A percentile compares a stretch with the other conserved stretches of the same genome.
Evolutionary conservation across 352 stramenopile genomes (phyloP).

Genomic region (Saprolegnia parasitica): DNA sequence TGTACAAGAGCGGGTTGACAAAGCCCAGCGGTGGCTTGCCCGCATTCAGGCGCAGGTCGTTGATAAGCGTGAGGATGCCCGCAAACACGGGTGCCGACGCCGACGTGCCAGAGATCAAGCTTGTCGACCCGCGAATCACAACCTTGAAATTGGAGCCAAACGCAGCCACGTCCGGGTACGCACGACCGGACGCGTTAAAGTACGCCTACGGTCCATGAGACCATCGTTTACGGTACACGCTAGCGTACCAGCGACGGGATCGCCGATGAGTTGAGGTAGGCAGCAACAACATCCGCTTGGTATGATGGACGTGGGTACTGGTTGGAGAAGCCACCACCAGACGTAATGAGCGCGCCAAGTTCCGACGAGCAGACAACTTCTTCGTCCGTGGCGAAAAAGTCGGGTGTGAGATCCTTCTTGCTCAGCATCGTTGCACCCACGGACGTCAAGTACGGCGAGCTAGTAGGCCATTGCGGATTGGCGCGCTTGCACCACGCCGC

Average conservation of each 20-base stretch:
- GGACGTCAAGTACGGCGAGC: conserved; percentile 86
- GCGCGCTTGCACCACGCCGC: conserved; percentile 45
- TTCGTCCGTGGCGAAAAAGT: conserved; percentile 38
- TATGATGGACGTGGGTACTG: conserved; percentile 71
- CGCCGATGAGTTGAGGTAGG: conserved; percentile 55
- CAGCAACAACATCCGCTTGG: conserved; percentile 53
- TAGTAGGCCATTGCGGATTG: conserved; percentile 68
- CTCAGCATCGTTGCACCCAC: conserved; percentile 86
- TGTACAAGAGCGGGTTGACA: conserved; percentile 82
- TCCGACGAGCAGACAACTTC: conserved; percentile 76
- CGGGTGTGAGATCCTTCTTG: conserved; percentile 28
- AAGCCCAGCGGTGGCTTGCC: conserved; percentile 83
- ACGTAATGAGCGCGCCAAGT: conserved; percentile 70
- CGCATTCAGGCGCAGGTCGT: conserved; percentile 71
- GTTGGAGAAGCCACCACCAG: conserved; percentile 86
- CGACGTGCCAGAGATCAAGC: conserved; percentile 74
- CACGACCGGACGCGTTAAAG: conserved; percentile 75
- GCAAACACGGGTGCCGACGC: conserved; percentile 78
- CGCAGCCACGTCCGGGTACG: conserved; percentile 85
- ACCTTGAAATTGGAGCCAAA: conserved; percentile 68
- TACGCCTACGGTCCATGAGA: neutral
- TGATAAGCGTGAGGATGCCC: conserved; percentile 86
- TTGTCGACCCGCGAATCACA: conserved; percentile 46
- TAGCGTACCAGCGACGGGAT: conserved; percentile 35
- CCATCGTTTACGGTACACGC: conserved; percentile 26